Conservation (phyloP, 2,329 filamentous ascomycete species). For the Microcyclosporella mali region DNA sequence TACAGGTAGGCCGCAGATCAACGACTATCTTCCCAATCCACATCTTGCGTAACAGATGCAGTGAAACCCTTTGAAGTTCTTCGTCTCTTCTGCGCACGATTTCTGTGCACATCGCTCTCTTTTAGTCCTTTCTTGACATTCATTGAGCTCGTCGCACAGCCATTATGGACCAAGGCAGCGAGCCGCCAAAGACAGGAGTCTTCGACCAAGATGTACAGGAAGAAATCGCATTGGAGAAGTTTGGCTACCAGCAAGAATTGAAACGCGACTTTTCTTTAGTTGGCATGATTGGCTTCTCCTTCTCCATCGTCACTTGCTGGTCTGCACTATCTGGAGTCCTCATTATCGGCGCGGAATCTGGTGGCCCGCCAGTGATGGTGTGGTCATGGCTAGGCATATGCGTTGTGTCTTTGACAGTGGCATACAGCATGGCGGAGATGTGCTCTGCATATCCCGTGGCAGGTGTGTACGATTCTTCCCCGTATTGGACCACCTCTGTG, state of each 20-base stretch:
- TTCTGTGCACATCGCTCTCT: neutral
- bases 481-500: too few relatives aligned
- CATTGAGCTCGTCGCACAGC: neutral
- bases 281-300: constrained; percentile 55
- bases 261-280: constrained; percentile 51
- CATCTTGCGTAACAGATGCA: too few relatives aligned
- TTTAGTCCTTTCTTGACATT: neutral
- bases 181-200: neutral
- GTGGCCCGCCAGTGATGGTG: constrained; percentile 54
- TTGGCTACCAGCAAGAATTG: constrained; percentile 47
- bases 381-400: constrained; percentile 53
- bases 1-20: too few relatives aligned
- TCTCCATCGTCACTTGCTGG: constrained; percentile 55
- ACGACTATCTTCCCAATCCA: too few relatives aligned
- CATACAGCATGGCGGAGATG: constrained; percentile 55
- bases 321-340: constrained; percentile 52
- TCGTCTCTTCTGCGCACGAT: too few relatives aligned
- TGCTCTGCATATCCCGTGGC: constrained; percentile 52
- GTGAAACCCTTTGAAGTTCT: too few relatives aligned
- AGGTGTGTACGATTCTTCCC: too few relatives aligned
- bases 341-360: constrained; percentile 50
- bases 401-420: constrained; percentile 47
- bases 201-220: constrained; percentile 20
- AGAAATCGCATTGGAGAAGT: constrained; percentile 35
- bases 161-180: neutral